Evolutionary conservation across 202 grass and related monocot genomes (phyloP).

Genomic region (Digitaria exilis): DNA sequence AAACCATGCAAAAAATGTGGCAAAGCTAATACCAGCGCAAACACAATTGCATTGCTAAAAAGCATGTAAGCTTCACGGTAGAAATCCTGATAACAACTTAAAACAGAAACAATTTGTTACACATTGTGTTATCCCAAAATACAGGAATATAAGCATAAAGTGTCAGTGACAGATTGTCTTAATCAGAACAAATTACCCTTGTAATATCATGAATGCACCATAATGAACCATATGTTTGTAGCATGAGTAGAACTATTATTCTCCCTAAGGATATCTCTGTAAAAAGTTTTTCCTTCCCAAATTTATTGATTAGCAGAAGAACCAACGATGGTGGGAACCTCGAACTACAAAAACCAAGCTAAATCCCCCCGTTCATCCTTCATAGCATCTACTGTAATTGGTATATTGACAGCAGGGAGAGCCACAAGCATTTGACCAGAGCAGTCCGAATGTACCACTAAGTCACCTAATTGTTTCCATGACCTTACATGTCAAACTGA

Average conservation of each 20-base stretch:
- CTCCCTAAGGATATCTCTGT: neutral
- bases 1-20: neutral
- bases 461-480: neutral
- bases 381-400: neutral
- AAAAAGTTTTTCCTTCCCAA: neutral
- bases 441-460: neutral
- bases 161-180: neutral
- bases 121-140: neutral
- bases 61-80: neutral
- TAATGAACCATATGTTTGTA: neutral
- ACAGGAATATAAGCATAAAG: neutral
- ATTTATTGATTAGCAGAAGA: neutral
- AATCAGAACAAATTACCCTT: neutral
- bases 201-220: neutral
- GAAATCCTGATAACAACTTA: neutral
- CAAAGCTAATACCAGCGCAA: neutral
- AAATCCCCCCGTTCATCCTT: neutral
- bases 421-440: neutral
- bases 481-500: neutral
- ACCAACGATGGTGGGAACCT: neutral
- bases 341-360: neutral
- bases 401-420: neutral
- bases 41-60: conserved; percentile 5
- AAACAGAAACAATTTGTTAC: neutral
- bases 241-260: neutral